phyloP scores from a whole-genome alignment of 768 basidiomycete genomes.

The Lactarius evosmus region DNA sequence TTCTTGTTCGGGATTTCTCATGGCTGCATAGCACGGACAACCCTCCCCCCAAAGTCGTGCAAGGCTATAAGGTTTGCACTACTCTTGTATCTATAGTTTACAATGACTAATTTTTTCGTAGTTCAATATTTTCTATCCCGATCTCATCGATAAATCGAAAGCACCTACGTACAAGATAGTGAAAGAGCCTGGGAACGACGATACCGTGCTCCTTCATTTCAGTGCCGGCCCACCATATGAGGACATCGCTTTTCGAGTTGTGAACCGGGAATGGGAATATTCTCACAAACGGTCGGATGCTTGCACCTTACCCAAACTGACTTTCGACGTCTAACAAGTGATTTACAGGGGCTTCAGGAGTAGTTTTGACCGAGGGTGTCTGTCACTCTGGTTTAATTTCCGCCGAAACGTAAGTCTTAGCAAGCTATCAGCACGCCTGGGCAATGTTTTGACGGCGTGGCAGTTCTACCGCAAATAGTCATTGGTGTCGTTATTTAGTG shows the following conservation, averaged over 20 bases:
- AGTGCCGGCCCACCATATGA: slow-evolving; percentile 97
- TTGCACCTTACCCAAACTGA: not conserved
- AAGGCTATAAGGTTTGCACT: slow-evolving; percentile 82
- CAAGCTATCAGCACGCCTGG: slow-evolving; percentile 20
- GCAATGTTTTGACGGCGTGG: slow-evolving; percentile 26
- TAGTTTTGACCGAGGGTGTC: slow-evolving; percentile 93
- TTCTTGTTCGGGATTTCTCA: slow-evolving; percentile 20
- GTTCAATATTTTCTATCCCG: slow-evolving; percentile 99
- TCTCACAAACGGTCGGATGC: slow-evolving; percentile 81
- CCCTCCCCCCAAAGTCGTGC: slow-evolving; percentile 98
- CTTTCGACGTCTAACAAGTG: slow-evolving; percentile 19
- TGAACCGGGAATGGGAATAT: slow-evolving; percentile 98
- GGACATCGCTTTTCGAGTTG: slow-evolving; percentile 97
- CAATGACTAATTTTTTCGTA: slow-evolving; percentile 32
- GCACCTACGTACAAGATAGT: slow-evolving; percentile 96
- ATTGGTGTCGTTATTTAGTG: slow-evolving; percentile 20
- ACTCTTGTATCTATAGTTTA: slow-evolving; percentile 5
- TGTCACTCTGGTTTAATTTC: slow-evolving; percentile 97
- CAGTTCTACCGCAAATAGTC: slow-evolving; percentile 77
- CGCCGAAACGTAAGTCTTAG: slow-evolving; percentile 72
- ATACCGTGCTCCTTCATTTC: slow-evolving; percentile 91
- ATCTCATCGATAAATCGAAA: slow-evolving; percentile 96
- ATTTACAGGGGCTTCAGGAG: slow-evolving; percentile 83
- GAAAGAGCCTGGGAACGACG: slow-evolving; percentile 91
- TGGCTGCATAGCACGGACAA: slow-evolving; percentile 77